phyloP scores from a whole-genome alignment of 768 basidiomycete species.

The Pleurotus salmoneostramineus region DNA sequence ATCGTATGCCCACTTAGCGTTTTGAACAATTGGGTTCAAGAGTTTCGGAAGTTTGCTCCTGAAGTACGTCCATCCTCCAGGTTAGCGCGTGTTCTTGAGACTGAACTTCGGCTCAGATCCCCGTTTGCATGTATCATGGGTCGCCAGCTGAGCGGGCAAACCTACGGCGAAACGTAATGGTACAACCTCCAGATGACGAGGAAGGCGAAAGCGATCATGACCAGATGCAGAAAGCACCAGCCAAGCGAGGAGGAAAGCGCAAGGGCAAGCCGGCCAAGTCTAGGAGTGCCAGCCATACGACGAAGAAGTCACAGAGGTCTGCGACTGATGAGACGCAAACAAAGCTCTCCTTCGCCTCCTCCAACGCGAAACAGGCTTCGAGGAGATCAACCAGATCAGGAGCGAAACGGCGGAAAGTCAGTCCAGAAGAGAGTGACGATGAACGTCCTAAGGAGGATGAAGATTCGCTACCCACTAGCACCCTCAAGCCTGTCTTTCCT shows the following conservation, averaged over 20 bases:
- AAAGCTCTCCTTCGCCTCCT: not conserved
- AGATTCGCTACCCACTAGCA: not conserved
- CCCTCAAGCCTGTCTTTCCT: constrained; percentile 42
- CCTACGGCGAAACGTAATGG: constrained; percentile 62
- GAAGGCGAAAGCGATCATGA: constrained; percentile 14
- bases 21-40: constrained; percentile 85
- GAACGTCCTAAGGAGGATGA: constrained; percentile 8
- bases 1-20: constrained; percentile 93
- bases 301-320: not conserved
- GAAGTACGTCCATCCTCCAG: constrained; percentile 37
- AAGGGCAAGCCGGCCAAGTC: constrained; percentile 13
- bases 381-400: constrained; percentile 1
- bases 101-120: constrained; percentile 47
- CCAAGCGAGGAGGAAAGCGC: constrained; percentile 8
- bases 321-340: not conserved
- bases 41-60: constrained; percentile 84
- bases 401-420: constrained; percentile 5
- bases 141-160: constrained; percentile 76
- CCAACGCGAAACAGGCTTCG: constrained; percentile 11
- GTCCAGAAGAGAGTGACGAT: not conserved
- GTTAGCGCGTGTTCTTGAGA: not conserved
- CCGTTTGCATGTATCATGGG: constrained; percentile 91
- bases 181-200: constrained; percentile 20
- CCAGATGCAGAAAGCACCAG: not conserved
- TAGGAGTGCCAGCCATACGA: constrained; percentile 8